Base-by-base conservation (phyloP, 2,329 filamentous ascomycete genomes). In the Pseudopyricularia cyperi region DNA sequence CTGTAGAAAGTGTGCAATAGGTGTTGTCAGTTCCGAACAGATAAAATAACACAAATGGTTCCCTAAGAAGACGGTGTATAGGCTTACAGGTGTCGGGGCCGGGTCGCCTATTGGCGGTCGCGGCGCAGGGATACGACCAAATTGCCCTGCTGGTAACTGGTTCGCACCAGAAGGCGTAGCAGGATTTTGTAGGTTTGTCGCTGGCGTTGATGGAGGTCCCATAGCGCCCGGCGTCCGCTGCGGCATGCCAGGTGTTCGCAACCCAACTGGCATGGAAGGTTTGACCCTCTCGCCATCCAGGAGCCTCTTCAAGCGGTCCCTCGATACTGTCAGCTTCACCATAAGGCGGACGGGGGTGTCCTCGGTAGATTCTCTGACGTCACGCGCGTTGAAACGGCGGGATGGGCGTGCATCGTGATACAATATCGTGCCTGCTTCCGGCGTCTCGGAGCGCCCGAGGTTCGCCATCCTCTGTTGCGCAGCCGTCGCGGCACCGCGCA, bases 401-500 rank as follows among this genome's bases (percentile, higher is more conserved):
- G 83, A 83, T 7, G 78, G 81, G 60, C 89, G 75, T 1, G 85
- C 79, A 65, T 95, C 89, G 60, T 87, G 80, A 58, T 83, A 83
- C 19, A 46, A 42, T 58, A 71, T 71, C 52, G 73, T 77, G 9
- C 51, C 51, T 3, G 83, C 73, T 65, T 97, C 93, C 3, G 93
- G 93, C 0, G 93, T 97, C 64, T 90, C 87, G 32, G 91, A 96
- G 55, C 93, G 83, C 49, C 83, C 82, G 49, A 88, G 64, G 57
- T 87, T 85, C 34, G 84, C 84, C 80, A 97, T 91, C 52, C 90
- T 85, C 57, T 89, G 87, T 63, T 91, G 87, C 4, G 91, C 91
- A 44, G 85, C 86, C 26, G 83, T 84, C 15, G 91, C 91, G 15
- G 91, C 91, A 51, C 89, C 89, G 53, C 91, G 83, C 79, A 96